phyloP scores from a whole-genome alignment of 192 early-diverging fungal genomes.

The Backusella australiensis region DNA sequence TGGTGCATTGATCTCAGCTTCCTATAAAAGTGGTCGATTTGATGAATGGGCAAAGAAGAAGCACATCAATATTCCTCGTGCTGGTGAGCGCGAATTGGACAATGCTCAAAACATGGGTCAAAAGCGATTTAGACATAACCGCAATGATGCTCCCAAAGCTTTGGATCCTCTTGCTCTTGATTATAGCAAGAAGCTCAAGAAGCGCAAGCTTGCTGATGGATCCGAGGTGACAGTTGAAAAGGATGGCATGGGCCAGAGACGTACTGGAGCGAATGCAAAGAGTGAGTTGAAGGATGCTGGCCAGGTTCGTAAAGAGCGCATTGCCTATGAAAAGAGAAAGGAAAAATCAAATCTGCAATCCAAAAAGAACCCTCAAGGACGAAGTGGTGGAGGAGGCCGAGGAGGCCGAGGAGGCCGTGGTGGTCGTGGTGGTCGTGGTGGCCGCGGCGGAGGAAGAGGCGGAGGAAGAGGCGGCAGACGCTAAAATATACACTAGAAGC shows the following conservation, averaged over 20 bases:
- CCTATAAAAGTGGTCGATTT: slow-evolving; percentile 86
- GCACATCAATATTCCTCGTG: slow-evolving; percentile 72
- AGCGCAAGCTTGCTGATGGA: slow-evolving; percentile 49
- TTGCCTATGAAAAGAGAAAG: slow-evolving; percentile 67
- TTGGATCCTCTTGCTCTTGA: slow-evolving; percentile 63
- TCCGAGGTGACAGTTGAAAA: slow-evolving; percentile 34
- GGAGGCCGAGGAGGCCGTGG: slow-evolving; percentile 33
- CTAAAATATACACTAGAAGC: not conserved
- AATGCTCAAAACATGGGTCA: slow-evolving; percentile 43
- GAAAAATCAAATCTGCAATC: slow-evolving; percentile 71
- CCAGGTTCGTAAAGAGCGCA: slow-evolving; percentile 79
- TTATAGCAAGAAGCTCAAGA: slow-evolving; percentile 66
- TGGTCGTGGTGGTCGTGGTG: slow-evolving; percentile 38
- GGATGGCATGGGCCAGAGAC: slow-evolving; percentile 39
- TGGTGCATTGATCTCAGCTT: slow-evolving; percentile 86
- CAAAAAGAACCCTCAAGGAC: slow-evolving; percentile 15
- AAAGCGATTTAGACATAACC: slow-evolving; percentile 78
- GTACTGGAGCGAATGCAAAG: slow-evolving; percentile 40
- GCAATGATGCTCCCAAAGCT: slow-evolving; percentile 66
- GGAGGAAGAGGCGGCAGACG: slow-evolving; percentile 10
- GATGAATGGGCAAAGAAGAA: slow-evolving; percentile 91
- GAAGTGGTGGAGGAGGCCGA: not conserved
- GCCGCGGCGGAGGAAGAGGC: slow-evolving; percentile 16
- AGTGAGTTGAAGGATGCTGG: slow-evolving; percentile 79
- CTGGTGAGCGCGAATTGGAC: slow-evolving; percentile 83